Base-by-base conservation (phyloP, 306 rosid species). In the Coriaria nepalensis region DNA sequence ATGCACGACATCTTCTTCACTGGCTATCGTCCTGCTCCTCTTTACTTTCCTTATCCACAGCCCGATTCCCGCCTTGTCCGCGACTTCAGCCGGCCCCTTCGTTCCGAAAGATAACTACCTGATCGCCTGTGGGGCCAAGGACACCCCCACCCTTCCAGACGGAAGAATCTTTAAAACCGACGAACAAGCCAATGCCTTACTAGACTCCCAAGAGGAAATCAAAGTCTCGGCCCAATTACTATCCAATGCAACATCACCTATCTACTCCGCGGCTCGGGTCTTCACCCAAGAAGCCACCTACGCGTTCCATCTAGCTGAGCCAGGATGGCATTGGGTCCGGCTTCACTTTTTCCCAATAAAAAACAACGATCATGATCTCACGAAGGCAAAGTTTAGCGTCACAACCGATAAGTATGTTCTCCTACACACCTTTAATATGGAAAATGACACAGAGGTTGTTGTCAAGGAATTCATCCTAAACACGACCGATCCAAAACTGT, bases 161-260 rank as follows among this genome's bases (percentile, higher is more conserved):
- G 97, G 95, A 9, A 71, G 95, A 69, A 33, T 37, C 5, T 85
- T 90, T 75, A 85, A 85, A 55, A 69, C 83, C 0, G 96, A 90
- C 52, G 44, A 62, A 6, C 78, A 90, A 57, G 15, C 95, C 20
- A 47, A 29, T 4, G 68, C 81, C 0, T 68, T 43, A 50, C 32
- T 90, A 6, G 47, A 81, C 32, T 74, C 92, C 47, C 50, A 51
- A 0, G 95, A 85, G 38, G 87, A 90, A 6, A 62, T 43, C 29
- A 69, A 66, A 11, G 77, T 71, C 29, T 49, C 73, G 0, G 66
- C 49, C 10, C 4, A 54, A 2, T 50, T 52, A 5, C 55, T 42
- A 20, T 62, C 32, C 2, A 40, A 65, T 6, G 64, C 65, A 2
- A 44, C 83, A 10, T 71, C 71, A 0, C 74, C 92, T 6, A 5